Base-by-base conservation (phyloP, 2,329 filamentous ascomycete genomes). In the Pseudogymnoascus sp. region DNA sequence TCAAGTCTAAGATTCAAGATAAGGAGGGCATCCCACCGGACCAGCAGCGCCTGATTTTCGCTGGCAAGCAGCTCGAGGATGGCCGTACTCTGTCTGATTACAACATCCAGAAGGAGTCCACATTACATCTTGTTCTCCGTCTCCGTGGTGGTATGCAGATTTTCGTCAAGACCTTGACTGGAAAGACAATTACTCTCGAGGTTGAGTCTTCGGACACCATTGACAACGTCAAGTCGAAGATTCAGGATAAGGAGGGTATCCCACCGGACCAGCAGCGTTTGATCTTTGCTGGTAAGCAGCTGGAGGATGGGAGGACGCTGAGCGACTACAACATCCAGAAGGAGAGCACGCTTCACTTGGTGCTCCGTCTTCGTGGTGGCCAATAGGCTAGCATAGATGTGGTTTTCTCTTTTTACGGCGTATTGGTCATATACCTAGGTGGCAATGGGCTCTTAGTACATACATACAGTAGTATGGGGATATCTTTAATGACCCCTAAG, bases 281-380 rank as follows among this genome's bases (percentile, higher is more conserved):
- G 31, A 33, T 33, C 72, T 89, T 89, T 68, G 86, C 86, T 72
- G 86, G 86, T 71, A 89, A 89, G 81, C 86, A 89, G 76, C 72
- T 88, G 65, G 88, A 91, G 75, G 88, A 92, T 71, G 89, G 89
- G 62, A 86, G 89, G 46, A 92, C 89, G 1, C 79, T 93, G 31
- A 88, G 84, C 31, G 89, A 92, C 74, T 92, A 93, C 83, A 93
- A 93, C 79, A 93, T 93, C 67, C 90, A 93, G 77, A 89, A 89
- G 77, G 87, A 89, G 74, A 87, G 84, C 28, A 89, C 87, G 2
- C 81, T 90, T 12, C 87, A 89, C 75, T 75, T 89, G 70, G 87
- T 89, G 59, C 82, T 89, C 60, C 85, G 87, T 75, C 82, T 89
- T 56, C 86, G 87, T 79, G 87, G 87, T 76, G 87, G 87, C 46